phyloP scores from a whole-genome alignment of 805 yeast species.

The Teunomyces panamensis region DNA sequence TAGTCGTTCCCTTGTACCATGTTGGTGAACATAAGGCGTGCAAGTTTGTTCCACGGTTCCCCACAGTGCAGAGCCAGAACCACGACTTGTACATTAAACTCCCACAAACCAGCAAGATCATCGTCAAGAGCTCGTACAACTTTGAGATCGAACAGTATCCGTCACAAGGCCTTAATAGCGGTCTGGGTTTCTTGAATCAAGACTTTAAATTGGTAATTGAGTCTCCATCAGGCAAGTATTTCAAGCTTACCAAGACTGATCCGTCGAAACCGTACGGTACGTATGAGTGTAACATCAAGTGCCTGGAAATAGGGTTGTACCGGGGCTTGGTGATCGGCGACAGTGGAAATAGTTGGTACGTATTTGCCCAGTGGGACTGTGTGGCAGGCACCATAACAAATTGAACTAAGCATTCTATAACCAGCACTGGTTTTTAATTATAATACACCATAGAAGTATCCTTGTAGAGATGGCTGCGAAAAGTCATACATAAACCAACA shows the following conservation, averaged over 20 bases:
- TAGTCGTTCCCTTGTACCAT: constrained; percentile 75
- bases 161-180: constrained; percentile 44
- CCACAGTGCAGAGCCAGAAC: constrained; percentile 63
- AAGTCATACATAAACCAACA: background rate
- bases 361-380: constrained; percentile 89
- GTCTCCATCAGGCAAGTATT: constrained; percentile 80
- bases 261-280: constrained; percentile 47
- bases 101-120: constrained; percentile 73
- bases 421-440: background rate
- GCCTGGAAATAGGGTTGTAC: constrained; percentile 79
- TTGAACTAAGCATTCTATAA: background rate
- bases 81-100: constrained; percentile 79
- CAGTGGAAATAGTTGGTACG: constrained; percentile 76
- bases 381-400: constrained; percentile 17
- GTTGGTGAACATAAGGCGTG: constrained; percentile 59
- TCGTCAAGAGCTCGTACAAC: constrained; percentile 55
- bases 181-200: constrained; percentile 30
- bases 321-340: constrained; percentile 79
- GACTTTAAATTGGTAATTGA: constrained; percentile 67
- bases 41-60: constrained; percentile 68
- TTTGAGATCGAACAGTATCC: constrained; percentile 67
- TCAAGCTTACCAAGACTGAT: constrained; percentile 53
- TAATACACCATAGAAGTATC: background rate
- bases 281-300: constrained; percentile 58
- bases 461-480: background rate